Evolutionary conservation across 768 basidiomycete genomes (phyloP).

Genomic region (Termitomyces bulborhizus): DNA sequence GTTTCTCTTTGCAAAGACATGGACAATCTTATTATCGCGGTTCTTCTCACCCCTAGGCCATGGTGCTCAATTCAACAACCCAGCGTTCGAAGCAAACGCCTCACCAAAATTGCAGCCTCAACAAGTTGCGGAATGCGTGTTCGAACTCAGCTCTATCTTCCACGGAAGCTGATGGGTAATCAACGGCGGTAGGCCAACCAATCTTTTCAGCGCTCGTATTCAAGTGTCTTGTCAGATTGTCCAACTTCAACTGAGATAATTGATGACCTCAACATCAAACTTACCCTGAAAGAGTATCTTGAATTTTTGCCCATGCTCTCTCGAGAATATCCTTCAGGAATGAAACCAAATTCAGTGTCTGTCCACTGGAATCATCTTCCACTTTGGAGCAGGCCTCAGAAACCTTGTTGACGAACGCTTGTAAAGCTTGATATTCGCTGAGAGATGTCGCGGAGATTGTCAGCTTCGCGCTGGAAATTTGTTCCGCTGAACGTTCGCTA

Average conservation of each 20-base stretch:
- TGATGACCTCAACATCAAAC: slow-evolving; percentile 16
- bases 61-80: background rate
- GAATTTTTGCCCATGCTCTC: slow-evolving; percentile 76
- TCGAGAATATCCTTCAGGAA: slow-evolving; percentile 61
- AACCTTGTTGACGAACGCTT: slow-evolving; percentile 52
- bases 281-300: slow-evolving; percentile 55
- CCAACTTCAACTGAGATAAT: slow-evolving; percentile 5
- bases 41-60: slow-evolving; percentile 45
- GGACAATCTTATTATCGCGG: slow-evolving; percentile 9
- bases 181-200: slow-evolving; percentile 78
- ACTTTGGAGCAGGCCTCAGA: slow-evolving; percentile 34
- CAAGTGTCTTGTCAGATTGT: slow-evolving; percentile 42
- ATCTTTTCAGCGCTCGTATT: slow-evolving; percentile 62
- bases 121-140: slow-evolving; percentile 66
- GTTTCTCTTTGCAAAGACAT: slow-evolving; percentile 31
- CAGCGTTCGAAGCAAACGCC: slow-evolving; percentile 21
- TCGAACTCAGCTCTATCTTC: slow-evolving; percentile 66
- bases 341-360: slow-evolving; percentile 50
- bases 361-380: slow-evolving; percentile 40
- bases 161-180: slow-evolving; percentile 46
- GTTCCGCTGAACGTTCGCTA: slow-evolving; percentile 55
- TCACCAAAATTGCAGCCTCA: slow-evolving; percentile 74
- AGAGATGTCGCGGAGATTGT: slow-evolving; percentile 40
- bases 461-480: slow-evolving; percentile 34
- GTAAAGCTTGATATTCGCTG: slow-evolving; percentile 53